Conservation (phyloP, 306 rosid genomes). For the Malus sylvestris region DNA sequence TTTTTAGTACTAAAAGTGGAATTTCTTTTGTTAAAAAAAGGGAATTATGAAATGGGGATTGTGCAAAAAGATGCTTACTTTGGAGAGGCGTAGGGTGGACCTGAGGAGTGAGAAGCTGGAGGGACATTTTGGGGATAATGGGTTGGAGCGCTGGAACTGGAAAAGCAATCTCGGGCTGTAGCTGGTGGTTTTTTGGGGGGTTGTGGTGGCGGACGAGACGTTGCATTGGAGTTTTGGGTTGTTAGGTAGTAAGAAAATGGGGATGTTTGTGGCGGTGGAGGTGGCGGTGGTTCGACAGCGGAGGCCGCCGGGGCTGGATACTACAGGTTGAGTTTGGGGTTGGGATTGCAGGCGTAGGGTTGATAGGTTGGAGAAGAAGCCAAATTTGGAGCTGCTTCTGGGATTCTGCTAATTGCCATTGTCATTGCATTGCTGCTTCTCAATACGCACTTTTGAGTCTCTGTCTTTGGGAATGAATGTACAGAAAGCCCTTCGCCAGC, state of each 20-base stretch:
- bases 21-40: not conserved
- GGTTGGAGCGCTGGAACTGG: slow-evolving; percentile 46
- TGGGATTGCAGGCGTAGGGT: slow-evolving; percentile 66
- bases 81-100: slow-evolving; percentile 57
- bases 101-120: slow-evolving; percentile 79
- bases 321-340: slow-evolving; percentile 42
- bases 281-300: slow-evolving; percentile 64
- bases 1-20: not conserved
- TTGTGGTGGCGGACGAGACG: slow-evolving; percentile 18
- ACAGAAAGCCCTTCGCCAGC: slow-evolving; percentile 97
- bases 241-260: slow-evolving; percentile 50
- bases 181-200: slow-evolving; percentile 18
- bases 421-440: slow-evolving; percentile 30
- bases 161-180: slow-evolving; percentile 32
- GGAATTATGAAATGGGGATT: not conserved
- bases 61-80: slow-evolving; percentile 24
- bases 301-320: slow-evolving; percentile 40
- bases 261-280: slow-evolving; percentile 14
- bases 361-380: slow-evolving; percentile 79
- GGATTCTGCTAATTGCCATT: slow-evolving; percentile 36
- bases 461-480: slow-evolving; percentile 68
- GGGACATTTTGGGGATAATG: slow-evolving; percentile 76
- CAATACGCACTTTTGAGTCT: slow-evolving; percentile 29
- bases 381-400: slow-evolving; percentile 60
- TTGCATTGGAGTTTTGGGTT: slow-evolving; percentile 77